A percentile compares a stretch with the other conserved stretches of the same genome.
These are phyloP conservation scores for Multifurca ochricompacta DNA, from an alignment of 768 basidiomycete species.

Conservation along the genomic window DNA sequence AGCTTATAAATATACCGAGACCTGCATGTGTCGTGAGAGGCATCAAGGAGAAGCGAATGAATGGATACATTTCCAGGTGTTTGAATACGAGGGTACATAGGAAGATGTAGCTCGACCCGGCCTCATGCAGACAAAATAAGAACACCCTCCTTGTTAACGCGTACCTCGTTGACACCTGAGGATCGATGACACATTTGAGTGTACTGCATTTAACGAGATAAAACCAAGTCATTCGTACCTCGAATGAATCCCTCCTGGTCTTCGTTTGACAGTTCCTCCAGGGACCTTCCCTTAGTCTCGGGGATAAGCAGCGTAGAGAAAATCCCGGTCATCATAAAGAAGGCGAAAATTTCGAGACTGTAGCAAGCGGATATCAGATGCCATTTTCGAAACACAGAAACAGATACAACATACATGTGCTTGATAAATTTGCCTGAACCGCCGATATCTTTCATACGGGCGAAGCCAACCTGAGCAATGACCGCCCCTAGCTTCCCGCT, in stretches of 20 bases:
- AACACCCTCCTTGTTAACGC: constrained; percentile 12
- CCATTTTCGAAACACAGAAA: not conserved
- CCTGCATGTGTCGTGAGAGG: not conserved
- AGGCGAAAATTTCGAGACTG: constrained; percentile 71
- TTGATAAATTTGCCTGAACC: constrained; percentile 53
- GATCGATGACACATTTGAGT: not conserved
- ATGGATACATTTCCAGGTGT: not conserved
- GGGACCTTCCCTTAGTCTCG: constrained; percentile 60
- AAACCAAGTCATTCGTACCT: constrained; percentile 21
- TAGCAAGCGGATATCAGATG: not conserved
- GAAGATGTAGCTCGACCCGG: not conserved
- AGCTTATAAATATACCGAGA: constrained; percentile 9
- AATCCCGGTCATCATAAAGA: constrained; percentile 83
- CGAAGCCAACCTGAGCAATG: constrained; percentile 71
- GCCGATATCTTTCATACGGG: constrained; percentile 57
- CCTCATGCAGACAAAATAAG: not conserved
- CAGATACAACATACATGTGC: constrained; percentile 49
- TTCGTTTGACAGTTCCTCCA: constrained; percentile 73
- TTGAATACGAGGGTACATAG: not conserved
- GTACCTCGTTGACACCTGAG: constrained; percentile 5
- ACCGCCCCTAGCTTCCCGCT: constrained; percentile 80
- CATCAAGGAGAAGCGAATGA: not conserved
- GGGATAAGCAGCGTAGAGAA: constrained; percentile 74
- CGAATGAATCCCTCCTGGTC: constrained; percentile 52
- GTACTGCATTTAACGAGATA: not conserved